phyloP scores from a whole-genome alignment of 2,329 filamentous ascomycete genomes.

The Cucurbitaria berberidis region DNA sequence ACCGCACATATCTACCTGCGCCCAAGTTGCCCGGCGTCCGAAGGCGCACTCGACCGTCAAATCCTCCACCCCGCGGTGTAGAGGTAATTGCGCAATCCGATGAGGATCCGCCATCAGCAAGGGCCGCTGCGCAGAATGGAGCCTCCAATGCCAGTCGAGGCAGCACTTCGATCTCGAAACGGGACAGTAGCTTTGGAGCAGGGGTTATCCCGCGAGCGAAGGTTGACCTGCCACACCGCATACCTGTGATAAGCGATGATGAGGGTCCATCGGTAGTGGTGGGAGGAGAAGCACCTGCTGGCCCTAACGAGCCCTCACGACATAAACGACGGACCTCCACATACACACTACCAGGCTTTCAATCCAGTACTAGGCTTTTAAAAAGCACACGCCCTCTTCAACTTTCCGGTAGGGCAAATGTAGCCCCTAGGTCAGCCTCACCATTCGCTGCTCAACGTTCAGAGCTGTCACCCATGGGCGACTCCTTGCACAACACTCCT shows the following conservation, averaged over 20 bases:
- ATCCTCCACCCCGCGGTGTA: too few relatives aligned
- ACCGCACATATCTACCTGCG: background rate
- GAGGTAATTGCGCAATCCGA: background rate
- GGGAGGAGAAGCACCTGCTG: background rate
- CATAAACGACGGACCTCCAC: background rate
- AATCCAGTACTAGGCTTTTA: background rate
- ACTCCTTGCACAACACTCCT: background rate
- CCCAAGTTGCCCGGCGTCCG: background rate
- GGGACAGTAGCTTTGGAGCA: background rate
- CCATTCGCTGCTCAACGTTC: background rate
- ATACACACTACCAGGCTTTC: background rate
- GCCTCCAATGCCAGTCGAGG: background rate
- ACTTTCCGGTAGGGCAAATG: background rate
- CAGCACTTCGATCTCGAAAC: background rate
- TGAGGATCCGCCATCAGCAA: background rate
- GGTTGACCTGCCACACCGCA: too few relatives aligned
- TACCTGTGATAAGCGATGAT: too few relatives aligned
- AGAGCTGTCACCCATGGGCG: too few relatives aligned
- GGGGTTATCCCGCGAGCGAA: background rate
- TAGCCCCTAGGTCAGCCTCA: background rate
- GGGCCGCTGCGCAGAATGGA: background rate
- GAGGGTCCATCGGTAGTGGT: background rate
- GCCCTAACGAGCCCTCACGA: too few relatives aligned
- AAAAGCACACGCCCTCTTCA: background rate
- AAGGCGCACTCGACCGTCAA: background rate